A percentile compares a stretch with the other conserved stretches of the same genome.
phyloP scores from a whole-genome alignment of 2,329 filamentous ascomycete species.

The Microdochium trichocladiopsis region DNA sequence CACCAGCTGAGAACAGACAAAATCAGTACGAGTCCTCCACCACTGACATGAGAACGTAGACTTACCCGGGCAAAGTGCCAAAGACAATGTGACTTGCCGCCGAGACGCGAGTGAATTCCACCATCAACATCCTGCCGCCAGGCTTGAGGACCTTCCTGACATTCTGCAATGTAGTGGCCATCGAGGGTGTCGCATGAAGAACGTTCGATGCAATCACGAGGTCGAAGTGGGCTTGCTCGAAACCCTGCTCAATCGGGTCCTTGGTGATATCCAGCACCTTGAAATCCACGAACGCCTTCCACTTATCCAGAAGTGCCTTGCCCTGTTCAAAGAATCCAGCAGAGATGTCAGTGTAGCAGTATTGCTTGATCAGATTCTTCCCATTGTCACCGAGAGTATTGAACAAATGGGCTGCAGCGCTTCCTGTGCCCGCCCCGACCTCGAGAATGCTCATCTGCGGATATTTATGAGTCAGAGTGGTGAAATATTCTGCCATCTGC shows the following conservation, averaged over 20 bases:
- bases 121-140: slow-evolving; percentile 10
- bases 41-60: neutral
- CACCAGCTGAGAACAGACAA: slow-evolving; percentile 5
- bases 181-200: slow-evolving; percentile 10
- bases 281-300: slow-evolving; percentile 19
- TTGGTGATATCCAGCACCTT: slow-evolving; percentile 22
- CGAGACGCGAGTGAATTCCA: slow-evolving; percentile 7
- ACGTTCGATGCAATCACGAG: slow-evolving; percentile 15
- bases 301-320: slow-evolving; percentile 11
- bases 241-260: neutral
- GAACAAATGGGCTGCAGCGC: slow-evolving; percentile 17
- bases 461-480: slow-evolving; percentile 19
- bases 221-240: slow-evolving; percentile 9
- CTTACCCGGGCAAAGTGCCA: slow-evolving; percentile 6
- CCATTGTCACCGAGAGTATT: slow-evolving; percentile 8
- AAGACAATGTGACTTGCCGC: slow-evolving; percentile 4
- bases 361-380: slow-evolving; percentile 6
- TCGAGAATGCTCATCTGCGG: slow-evolving; percentile 26
- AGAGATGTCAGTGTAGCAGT: slow-evolving; percentile 32
- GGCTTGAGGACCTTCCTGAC: slow-evolving; percentile 11
- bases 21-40: neutral
- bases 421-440: slow-evolving; percentile 26
- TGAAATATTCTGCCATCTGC: slow-evolving; percentile 11
- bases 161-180: slow-evolving; percentile 11
- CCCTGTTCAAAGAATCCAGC: slow-evolving; percentile 27